Conservation (phyloP, 441 rosid species). For the Adansonia gregorii region DNA sequence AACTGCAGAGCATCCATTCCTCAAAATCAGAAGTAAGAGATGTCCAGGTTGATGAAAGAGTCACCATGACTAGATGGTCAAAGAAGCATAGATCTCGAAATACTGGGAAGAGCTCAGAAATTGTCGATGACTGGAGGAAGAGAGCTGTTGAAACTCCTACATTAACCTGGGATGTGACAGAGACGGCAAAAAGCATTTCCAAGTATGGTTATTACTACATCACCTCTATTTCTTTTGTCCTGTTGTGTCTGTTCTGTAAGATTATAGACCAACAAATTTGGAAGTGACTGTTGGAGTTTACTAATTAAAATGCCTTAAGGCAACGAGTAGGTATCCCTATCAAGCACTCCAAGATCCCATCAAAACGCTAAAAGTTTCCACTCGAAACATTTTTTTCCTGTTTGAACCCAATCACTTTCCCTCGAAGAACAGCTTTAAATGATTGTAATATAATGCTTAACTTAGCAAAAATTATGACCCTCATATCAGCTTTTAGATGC, state of each 20-base stretch:
- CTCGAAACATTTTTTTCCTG: no score
- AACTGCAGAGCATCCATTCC: slow-evolving; percentile 50
- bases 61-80: slow-evolving; percentile 84
- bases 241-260: background rate
- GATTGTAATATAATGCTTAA: no score
- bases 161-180: slow-evolving; percentile 66
- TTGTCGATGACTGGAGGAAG: slow-evolving; percentile 72
- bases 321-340: no score
- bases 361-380: no score
- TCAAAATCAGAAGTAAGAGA: slow-evolving; percentile 74
- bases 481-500: no score
- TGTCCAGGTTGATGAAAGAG: slow-evolving; percentile 87
- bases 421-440: no score
- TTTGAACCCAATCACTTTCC: no score
- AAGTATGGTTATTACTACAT: slow-evolving; percentile 42
- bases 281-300: background rate
- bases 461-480: no score
- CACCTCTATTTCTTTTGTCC: background rate
- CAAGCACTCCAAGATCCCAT: no score
- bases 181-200: slow-evolving; percentile 56
- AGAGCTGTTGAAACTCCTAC: slow-evolving; percentile 50
- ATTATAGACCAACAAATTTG: background rate
- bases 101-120: slow-evolving; percentile 59
- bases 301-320: no score
- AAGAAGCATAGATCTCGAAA: slow-evolving; percentile 64